Evolutionary conservation across 2,329 filamentous ascomycete genomes (phyloP).

Genomic region (Apiospora arundinis): DNA sequence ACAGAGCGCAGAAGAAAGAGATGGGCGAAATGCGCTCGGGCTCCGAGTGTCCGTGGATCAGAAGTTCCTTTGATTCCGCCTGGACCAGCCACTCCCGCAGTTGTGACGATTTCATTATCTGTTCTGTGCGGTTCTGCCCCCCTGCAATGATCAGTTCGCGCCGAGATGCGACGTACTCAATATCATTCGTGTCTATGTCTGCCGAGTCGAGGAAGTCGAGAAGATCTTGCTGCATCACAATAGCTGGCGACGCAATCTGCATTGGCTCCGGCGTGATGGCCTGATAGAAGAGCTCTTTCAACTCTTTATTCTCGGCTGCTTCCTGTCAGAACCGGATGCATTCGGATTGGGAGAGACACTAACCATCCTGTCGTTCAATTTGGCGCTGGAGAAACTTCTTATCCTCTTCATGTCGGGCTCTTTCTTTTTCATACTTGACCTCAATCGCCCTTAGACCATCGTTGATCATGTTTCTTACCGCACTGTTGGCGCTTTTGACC

Average conservation of each 20-base stretch:
- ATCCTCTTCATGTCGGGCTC: not conserved
- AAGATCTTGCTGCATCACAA: not conserved
- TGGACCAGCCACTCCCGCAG: not conserved
- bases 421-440: not conserved
- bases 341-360: not conserved
- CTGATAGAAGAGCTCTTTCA: not conserved
- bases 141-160: not conserved
- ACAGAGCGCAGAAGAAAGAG: slow-evolving; percentile 1
- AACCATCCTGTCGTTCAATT: not conserved
- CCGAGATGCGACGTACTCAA: not conserved
- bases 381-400: not conserved
- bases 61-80: not conserved
- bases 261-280: not conserved
- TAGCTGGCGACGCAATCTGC: no score
- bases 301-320: not conserved
- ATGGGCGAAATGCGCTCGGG: not conserved
- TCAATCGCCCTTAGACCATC: not conserved
- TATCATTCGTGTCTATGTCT: not conserved
- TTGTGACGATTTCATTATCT: not conserved
- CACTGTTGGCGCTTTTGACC: not conserved
- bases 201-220: not conserved
- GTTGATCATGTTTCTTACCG: not conserved
- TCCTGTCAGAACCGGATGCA: not conserved
- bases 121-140: not conserved
- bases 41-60: slow-evolving; percentile 1